Evolutionary conservation across 768 basidiomycete species (phyloP).

Genomic region (Tricholoma hemisulphureum): DNA sequence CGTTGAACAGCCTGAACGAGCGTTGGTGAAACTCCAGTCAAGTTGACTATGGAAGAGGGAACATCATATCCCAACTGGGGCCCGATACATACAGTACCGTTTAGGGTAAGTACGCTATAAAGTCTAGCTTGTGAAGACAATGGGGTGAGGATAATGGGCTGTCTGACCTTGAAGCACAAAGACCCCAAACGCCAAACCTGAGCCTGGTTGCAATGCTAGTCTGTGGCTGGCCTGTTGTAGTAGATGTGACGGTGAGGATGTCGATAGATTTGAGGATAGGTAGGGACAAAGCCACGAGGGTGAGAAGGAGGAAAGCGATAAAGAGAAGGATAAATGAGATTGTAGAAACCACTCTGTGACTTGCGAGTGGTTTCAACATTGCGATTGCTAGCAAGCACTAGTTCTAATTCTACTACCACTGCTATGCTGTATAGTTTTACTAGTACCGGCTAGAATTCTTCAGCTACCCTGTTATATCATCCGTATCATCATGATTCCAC

Average conservation of each 20-base stretch:
- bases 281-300: constrained; percentile 73
- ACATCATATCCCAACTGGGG: constrained; percentile 71
- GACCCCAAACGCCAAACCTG: constrained; percentile 81
- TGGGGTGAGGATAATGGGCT: constrained; percentile 4
- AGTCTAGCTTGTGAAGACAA: background rate
- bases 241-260: constrained; percentile 49
- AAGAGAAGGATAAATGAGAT: constrained; percentile 51
- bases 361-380: constrained; percentile 34
- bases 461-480: too few species aligned
- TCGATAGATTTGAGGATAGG: constrained; percentile 73
- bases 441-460: too few species aligned
- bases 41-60: constrained; percentile 41
- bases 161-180: constrained; percentile 54
- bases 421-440: too few species aligned
- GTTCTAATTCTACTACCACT: too few species aligned
- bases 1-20: constrained; percentile 49
- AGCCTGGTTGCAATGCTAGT: constrained; percentile 59
- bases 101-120: constrained; percentile 25
- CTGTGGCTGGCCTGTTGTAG: constrained; percentile 27
- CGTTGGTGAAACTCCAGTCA: constrained; percentile 43
- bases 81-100: constrained; percentile 53
- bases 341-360: constrained; percentile 47
- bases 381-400: too few species aligned
- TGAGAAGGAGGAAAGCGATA: constrained; percentile 65
- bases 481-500: background rate